Evolutionary conservation across 2,329 filamentous ascomycete genomes (phyloP).

Genomic region (Fusarium compactum): DNA sequence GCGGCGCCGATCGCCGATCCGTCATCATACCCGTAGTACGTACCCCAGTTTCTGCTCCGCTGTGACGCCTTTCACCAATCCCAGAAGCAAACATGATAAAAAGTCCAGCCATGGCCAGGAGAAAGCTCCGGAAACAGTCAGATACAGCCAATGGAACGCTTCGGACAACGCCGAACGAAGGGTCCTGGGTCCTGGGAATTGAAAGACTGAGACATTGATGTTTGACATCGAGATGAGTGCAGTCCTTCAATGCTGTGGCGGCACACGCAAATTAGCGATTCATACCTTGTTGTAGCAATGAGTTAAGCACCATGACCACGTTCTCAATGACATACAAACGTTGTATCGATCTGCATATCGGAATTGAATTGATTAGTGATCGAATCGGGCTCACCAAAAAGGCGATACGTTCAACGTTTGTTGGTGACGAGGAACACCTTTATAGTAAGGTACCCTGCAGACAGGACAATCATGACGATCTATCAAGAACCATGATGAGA

Average conservation of each 20-base stretch:
- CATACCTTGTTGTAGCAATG: background rate
- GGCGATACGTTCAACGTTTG: conserved; percentile 34
- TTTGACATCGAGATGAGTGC: conserved; percentile 18
- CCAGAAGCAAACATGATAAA: conserved; percentile 1
- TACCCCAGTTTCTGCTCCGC: conserved; percentile 29
- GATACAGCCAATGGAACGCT: background rate
- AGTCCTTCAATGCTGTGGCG: conserved; percentile 1
- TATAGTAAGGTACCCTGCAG: conserved; percentile 54
- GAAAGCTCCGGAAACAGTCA: conserved; percentile 8
- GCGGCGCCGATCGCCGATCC: conserved; percentile 39
- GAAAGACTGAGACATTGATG: conserved; percentile 8
- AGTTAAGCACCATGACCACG: conserved; percentile 6
- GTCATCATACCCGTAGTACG: conserved; percentile 24
- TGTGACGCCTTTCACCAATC: conserved; percentile 27
- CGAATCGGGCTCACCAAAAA: conserved; percentile 31
- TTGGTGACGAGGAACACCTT: conserved; percentile 16
- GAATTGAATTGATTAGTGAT: conserved; percentile 25
- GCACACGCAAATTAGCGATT: background rate
- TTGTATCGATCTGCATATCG: background rate
- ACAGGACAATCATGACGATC: conserved; percentile 55
- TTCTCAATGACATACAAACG: conserved; percentile 1
- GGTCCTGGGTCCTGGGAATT: background rate
- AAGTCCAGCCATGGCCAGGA: background rate
- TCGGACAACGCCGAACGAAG: background rate
- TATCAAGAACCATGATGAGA: conserved; percentile 56